Evolutionary conservation across 768 basidiomycete species (phyloP).

Genomic region (Gymnopilus junonius): DNA sequence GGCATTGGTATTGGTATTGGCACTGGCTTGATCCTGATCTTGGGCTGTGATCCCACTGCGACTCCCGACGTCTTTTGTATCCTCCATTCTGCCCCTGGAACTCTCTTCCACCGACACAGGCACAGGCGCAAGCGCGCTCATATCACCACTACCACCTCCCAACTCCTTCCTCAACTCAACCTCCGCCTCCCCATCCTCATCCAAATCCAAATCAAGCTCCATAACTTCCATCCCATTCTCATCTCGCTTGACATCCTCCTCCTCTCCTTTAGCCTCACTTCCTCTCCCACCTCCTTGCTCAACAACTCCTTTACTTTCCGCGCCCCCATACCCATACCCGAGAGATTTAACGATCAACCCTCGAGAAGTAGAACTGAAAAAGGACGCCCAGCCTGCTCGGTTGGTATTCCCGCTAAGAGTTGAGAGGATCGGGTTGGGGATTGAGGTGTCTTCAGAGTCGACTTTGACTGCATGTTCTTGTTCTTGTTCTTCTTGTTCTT

Average conservation of each 20-base stretch:
- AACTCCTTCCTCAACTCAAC: constrained; percentile 3
- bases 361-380: constrained; percentile 47
- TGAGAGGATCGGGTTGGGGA: constrained; percentile 55
- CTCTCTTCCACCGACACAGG: not conserved
- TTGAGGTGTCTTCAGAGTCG: not conserved
- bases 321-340: constrained; percentile 32
- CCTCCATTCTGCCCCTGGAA: not conserved
- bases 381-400: constrained; percentile 57
- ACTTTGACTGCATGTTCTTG: too few species aligned
- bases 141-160: not conserved
- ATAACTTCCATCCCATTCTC: constrained; percentile 78
- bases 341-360: constrained; percentile 57
- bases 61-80: not conserved
- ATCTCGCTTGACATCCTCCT: too few species aligned
- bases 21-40: too few species aligned
- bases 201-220: constrained; percentile 74
- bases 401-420: constrained; percentile 54
- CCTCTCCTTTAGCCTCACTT: too few species aligned
- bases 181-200: constrained; percentile 37
- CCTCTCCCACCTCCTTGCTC: constrained; percentile 5
- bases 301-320: not conserved
- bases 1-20: too few species aligned
- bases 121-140: not conserved
- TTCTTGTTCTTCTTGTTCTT: too few species aligned
- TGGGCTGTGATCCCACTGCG: not conserved